These are phyloP conservation scores for Citrus mangshanensis DNA, from an alignment of 345 rosid species.

Conservation along the genomic window DNA sequence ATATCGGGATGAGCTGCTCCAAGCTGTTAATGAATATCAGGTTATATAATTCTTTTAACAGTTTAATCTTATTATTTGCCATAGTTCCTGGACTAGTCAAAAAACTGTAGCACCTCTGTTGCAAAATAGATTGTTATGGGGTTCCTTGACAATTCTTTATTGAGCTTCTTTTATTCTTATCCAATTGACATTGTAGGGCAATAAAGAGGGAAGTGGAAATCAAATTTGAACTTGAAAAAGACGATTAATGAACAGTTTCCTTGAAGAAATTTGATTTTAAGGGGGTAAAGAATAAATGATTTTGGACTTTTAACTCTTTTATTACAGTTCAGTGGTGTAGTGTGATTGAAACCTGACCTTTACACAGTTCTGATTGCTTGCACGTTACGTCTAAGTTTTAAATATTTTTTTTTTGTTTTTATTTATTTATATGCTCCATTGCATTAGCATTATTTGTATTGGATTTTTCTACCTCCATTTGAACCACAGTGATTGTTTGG, in stretches of 20 bases:
- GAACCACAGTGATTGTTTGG: not conserved
- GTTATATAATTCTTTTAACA: constrained; percentile 31
- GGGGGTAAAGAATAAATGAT: not conserved
- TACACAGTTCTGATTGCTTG: not conserved
- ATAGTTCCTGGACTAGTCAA: not conserved
- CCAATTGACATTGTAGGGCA: too few species aligned
- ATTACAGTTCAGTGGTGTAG: not conserved
- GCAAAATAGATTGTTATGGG: not conserved
- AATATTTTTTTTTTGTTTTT: not conserved
- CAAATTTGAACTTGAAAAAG: too few species aligned
- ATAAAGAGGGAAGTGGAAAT: not conserved
- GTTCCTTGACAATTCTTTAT: not conserved
- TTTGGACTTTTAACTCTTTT: not conserved
- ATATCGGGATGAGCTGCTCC: constrained; percentile 73
- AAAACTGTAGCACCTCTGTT: not conserved
- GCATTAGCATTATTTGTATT: not conserved
- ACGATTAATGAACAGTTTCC: not conserved
- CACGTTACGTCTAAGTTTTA: not conserved
- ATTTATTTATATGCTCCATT: not conserved
- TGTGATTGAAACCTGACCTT: not conserved
- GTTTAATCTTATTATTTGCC: not conserved
- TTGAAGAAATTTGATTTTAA: not conserved
- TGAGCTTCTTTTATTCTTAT: not conserved
- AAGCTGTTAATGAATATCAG: constrained; percentile 77
- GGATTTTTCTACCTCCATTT: too few species aligned